Evolutionary conservation across 129 eudicot genomes (phyloP), one percentile per base, ranked within the genome.

Genomic region (Flaveria sonorensis): DNA sequence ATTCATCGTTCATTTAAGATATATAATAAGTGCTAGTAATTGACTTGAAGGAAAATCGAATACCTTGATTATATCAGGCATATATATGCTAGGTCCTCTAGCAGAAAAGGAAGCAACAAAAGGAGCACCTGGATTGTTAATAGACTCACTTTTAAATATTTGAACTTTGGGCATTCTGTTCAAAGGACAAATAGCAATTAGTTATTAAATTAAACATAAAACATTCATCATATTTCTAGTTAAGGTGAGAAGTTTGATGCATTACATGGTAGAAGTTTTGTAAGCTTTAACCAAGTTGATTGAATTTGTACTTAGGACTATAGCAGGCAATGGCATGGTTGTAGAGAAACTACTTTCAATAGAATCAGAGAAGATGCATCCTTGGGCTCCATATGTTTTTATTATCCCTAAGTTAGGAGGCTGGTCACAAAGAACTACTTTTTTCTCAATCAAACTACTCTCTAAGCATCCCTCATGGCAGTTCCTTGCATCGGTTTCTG

Each of bases 41-140:
- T 5, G 5, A 32, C 7, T 32, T 4, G 0, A 32, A 32, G 5
- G 39, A 32, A 32, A 6, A 40, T 23, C 42, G n/a, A 3, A 7
- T 80, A 81, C 91, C 88, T 84, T 84, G 7, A 87, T 51, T 16
- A 83, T 70, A 2, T 86, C 80, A 11, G 82, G 68, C 40, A 81
- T 42, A 57, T 39, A 45, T 11, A 1, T 4, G 69, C 79, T 83
- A n/a, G 90, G 88, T 48, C 89, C 89, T 77, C 53, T 82, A 12
- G 87, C 79, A 42, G 86, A 86, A 70, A 86, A 83, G 9, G 73
- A n/a, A 79, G 86, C 89, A 21, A 82, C 86, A 23, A 24, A 45
- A 19, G 87, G 89, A 16, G 92, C 86, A 47, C 55, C 57, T 14
- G 4, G n/a, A 48, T 78, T 66, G 0, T n/a, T n/a, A 11, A 47